phyloP scores from a whole-genome alignment of 75 land plant genomes.

The Pinus taeda region DNA sequence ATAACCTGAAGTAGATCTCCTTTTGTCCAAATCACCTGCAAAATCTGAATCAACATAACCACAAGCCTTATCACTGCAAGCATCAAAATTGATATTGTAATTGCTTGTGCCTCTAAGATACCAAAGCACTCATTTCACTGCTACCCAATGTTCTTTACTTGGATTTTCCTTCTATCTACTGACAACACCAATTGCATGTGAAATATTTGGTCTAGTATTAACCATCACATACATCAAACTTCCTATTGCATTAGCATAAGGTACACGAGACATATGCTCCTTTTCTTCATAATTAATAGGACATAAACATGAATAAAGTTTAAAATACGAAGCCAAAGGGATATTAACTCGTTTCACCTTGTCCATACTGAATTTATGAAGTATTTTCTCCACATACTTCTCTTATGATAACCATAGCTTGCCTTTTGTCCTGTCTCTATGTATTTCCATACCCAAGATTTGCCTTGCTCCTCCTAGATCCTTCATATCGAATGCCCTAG shows the following conservation, averaged over 20 bases:
- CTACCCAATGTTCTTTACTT: constrained; percentile 6
- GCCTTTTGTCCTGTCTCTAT: neutral
- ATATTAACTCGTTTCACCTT: neutral
- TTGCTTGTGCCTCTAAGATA: too few species aligned
- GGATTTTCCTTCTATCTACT: constrained; percentile 4
- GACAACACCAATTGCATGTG: too few species aligned
- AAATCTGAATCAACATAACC: too few species aligned
- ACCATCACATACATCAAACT: constrained; percentile 2
- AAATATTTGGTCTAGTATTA: constrained; percentile 15
- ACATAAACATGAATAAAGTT: neutral
- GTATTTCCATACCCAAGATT: constrained; percentile 24
- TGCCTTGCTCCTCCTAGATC: constrained; percentile 25
- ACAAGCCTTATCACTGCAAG: too few species aligned
- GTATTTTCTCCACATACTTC: constrained; percentile 12
- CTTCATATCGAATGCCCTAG: constrained; percentile 22
- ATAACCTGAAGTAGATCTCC: too few species aligned
- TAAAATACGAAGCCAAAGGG: constrained; percentile 1
- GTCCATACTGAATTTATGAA: constrained; percentile 6
- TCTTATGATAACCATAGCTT: constrained; percentile 10
- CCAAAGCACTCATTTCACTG: constrained; percentile 10
- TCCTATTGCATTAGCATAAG: constrained; percentile 14
- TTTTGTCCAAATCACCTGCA: too few species aligned
- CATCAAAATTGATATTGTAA: too few species aligned
- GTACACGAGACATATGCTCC: constrained; percentile 6
- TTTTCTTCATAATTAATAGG: constrained; percentile 2